These are phyloP conservation scores for Yueomyces sinensis DNA, from an alignment of 805 yeast genomes.

Conservation along the genomic window DNA sequence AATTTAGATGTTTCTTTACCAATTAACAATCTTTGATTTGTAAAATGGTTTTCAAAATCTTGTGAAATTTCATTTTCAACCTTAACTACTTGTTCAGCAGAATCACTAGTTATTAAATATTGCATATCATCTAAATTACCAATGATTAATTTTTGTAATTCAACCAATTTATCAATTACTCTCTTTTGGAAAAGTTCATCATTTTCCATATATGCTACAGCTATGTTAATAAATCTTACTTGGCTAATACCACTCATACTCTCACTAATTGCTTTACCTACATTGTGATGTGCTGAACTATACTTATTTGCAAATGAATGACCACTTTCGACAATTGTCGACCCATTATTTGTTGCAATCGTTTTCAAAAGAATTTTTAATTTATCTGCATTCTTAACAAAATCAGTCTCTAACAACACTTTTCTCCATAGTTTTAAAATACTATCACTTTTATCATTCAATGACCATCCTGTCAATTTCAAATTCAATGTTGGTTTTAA, in stretches of 20 bases:
- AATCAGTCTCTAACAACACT: constrained; percentile 56
- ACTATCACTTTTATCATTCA: constrained; percentile 47
- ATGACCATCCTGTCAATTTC: constrained; percentile 51
- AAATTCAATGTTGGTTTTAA: constrained; percentile 38
- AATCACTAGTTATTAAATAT: constrained; percentile 48
- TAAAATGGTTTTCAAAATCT: constrained; percentile 8
- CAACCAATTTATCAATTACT: constrained; percentile 50
- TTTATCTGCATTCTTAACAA: constrained; percentile 48
- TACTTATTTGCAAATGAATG: constrained; percentile 67
- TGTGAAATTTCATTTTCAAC: constrained; percentile 16
- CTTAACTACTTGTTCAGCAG: constrained; percentile 15
- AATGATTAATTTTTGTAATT: constrained; percentile 32
- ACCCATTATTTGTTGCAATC: constrained; percentile 62
- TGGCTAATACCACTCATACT: constrained; percentile 64
- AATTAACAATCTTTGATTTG: constrained; percentile 2
- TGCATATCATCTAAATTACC: constrained; percentile 31
- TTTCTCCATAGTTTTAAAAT: constrained; percentile 58
- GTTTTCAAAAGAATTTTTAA: constrained; percentile 60
- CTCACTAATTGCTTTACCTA: constrained; percentile 49
- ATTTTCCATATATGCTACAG: constrained; percentile 38
- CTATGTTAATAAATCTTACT: constrained; percentile 49
- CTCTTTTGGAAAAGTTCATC: constrained; percentile 38
- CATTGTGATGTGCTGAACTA: constrained; percentile 52
- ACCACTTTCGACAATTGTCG: constrained; percentile 75
- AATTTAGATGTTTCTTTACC: constrained; percentile 1